Percentiles rank a stretch among this genome's conserved stretches.
phyloP scores from a whole-genome alignment of 805 yeast genomes.

The Kodamaea neixiangensis region DNA sequence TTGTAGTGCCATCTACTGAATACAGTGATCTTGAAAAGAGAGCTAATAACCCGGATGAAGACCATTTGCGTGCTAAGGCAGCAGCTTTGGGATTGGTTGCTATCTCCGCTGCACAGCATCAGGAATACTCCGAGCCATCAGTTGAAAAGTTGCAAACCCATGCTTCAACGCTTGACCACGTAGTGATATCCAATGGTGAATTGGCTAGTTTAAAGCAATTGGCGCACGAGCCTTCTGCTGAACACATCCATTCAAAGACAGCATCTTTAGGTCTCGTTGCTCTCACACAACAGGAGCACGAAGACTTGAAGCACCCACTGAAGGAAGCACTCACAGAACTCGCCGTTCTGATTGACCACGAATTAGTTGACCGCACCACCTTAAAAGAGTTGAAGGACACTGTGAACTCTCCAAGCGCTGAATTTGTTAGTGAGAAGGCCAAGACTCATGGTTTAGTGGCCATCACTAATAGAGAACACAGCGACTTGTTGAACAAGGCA shows the following conservation, averaged over 20 bases:
- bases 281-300: conserved; percentile 15
- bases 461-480: conserved; percentile 11
- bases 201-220: conserved; percentile 6
- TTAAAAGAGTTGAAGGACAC: conserved; percentile 16
- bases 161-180: conserved; percentile 11
- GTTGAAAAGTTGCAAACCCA: conserved; percentile 12
- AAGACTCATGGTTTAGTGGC: conserved; percentile 12
- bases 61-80: conserved; percentile 15
- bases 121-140: conserved; percentile 6
- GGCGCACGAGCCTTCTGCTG: conserved; percentile 12
- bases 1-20: conserved; percentile 6
- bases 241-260: conserved; percentile 9
- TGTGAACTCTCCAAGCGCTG: conserved; percentile 18
- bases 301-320: conserved; percentile 14
- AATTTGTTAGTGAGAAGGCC: conserved; percentile 14
- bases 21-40: conserved; percentile 11
- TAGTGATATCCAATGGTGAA: conserved; percentile 9
- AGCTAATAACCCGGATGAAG: conserved; percentile 19
- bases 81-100: conserved; percentile 14
- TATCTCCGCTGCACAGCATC: conserved; percentile 11
- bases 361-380: conserved; percentile 13
- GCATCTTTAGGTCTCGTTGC: conserved; percentile 11
- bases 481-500: conserved; percentile 14
- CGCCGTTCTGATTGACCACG: conserved; percentile 11
- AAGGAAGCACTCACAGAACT: conserved; percentile 9